Evolutionary conservation across 1,284 basidiomycete genomes (phyloP).

Genomic region (Ganoderma boninense): DNA sequence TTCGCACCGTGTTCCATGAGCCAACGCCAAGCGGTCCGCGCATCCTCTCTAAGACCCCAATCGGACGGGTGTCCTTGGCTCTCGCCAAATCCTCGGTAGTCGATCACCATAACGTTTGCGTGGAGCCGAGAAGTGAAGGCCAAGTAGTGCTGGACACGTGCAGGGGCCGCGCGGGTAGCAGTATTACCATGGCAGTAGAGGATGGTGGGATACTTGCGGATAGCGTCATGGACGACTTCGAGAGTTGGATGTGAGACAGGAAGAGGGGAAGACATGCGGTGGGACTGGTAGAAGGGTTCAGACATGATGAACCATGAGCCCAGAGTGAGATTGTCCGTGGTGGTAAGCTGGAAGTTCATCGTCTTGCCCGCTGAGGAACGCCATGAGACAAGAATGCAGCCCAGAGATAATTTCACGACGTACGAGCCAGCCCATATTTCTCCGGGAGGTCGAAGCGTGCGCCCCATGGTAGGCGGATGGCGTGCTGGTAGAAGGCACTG

Average conservation of each 20-base stretch:
- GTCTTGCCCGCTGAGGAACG: slow-evolving; percentile 28
- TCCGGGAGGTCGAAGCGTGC: slow-evolving; percentile 75
- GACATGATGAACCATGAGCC: slow-evolving; percentile 94
- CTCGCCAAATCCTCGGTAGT: slow-evolving; percentile 95
- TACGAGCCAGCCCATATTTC: slow-evolving; percentile 84
- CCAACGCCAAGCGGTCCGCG: slow-evolving; percentile 85
- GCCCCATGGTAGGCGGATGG: slow-evolving; percentile 69
- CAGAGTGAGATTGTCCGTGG: slow-evolving; percentile 79
- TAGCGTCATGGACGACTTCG: slow-evolving; percentile 52
- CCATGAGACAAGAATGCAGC: background rate
- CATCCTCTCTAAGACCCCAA: slow-evolving; percentile 79
- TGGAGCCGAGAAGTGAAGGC: slow-evolving; percentile 68
- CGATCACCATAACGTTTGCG: slow-evolving; percentile 84
- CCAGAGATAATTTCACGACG: slow-evolving; percentile 41
- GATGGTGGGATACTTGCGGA: slow-evolving; percentile 74
- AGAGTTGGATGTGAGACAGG: slow-evolving; percentile 44
- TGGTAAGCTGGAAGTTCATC: slow-evolving; percentile 48
- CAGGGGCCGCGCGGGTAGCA: slow-evolving; percentile 73
- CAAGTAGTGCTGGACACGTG: slow-evolving; percentile 71
- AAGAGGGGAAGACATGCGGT: slow-evolving; percentile 40
- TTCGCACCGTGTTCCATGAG: slow-evolving; percentile 65
- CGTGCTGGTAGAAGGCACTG: slow-evolving; percentile 74
- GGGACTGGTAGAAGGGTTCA: slow-evolving; percentile 66
- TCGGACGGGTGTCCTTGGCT: slow-evolving; percentile 84
- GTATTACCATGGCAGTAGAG: slow-evolving; percentile 94